phyloP scores from a whole-genome alignment of 1,139 yeast genomes.

The Yamadazyma conglobata region DNA sequence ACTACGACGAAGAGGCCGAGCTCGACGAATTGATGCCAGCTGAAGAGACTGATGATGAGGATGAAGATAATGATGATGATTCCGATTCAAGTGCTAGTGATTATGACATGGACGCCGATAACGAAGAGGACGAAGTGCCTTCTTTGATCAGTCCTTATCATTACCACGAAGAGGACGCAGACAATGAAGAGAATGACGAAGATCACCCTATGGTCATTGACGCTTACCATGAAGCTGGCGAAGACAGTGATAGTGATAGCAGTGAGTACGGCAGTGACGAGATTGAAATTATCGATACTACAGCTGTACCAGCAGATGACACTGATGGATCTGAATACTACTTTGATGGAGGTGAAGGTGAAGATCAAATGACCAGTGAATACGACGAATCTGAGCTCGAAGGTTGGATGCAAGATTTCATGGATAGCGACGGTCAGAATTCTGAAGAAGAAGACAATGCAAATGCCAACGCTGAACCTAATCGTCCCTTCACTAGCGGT shows the following conservation, averaged over 20 bases:
- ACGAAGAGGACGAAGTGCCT: slow-evolving; percentile 14
- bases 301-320: slow-evolving; percentile 18
- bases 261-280: slow-evolving; percentile 27
- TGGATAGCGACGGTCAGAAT: slow-evolving; percentile 1
- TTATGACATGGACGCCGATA: slow-evolving; percentile 12
- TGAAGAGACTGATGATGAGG: slow-evolving; percentile 28
- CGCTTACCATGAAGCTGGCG: slow-evolving; percentile 8
- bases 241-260: slow-evolving; percentile 11
- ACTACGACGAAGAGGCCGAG: slow-evolving; percentile 32
- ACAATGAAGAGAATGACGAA: slow-evolving; percentile 14
- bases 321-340: slow-evolving; percentile 26
- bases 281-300: slow-evolving; percentile 44
- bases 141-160: slow-evolving; percentile 13
- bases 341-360: slow-evolving; percentile 29
- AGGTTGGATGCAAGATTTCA: slow-evolving; percentile 43
- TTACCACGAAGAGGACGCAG: slow-evolving; percentile 14
- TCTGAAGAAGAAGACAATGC: neutral
- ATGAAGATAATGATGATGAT: slow-evolving; percentile 10
- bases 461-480: no score
- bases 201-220: slow-evolving; percentile 13
- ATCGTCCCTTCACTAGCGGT: no score
- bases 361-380: slow-evolving; percentile 29
- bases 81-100: slow-evolving; percentile 9
- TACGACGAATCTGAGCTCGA: slow-evolving; percentile 43
- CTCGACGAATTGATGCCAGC: slow-evolving; percentile 29